phyloP scores from a whole-genome alignment of 2,329 filamentous ascomycete species.

The Lasiodiplodia sp. region DNA sequence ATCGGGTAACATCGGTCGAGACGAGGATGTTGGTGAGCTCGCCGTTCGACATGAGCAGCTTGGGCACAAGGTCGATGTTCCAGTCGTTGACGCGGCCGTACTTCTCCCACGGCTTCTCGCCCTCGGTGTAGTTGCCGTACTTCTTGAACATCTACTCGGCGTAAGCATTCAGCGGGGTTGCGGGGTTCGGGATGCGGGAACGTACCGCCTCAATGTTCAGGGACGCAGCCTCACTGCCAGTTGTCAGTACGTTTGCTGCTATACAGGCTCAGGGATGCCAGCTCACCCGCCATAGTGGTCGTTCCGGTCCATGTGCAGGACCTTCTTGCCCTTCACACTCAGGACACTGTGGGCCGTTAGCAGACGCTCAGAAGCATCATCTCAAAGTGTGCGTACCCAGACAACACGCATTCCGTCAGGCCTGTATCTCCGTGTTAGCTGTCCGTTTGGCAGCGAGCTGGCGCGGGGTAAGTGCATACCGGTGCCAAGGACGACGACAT shows the following conservation, averaged over 20 bases:
- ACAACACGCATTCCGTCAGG: slow-evolving; percentile 98
- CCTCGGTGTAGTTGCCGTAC: slow-evolving; percentile 80
- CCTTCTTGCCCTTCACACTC: slow-evolving; percentile 98
- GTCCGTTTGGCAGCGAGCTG: slow-evolving; percentile 38
- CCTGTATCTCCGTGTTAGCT: slow-evolving; percentile 62
- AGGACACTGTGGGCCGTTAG: slow-evolving; percentile 69
- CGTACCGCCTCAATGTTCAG: slow-evolving; percentile 88
- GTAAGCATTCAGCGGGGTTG: slow-evolving; percentile 41
- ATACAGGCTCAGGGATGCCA: slow-evolving; percentile 28
- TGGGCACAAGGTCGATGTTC: slow-evolving; percentile 99
- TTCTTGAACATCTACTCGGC: slow-evolving; percentile 85
- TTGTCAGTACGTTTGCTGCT: slow-evolving; percentile 35
- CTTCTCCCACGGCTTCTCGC: slow-evolving; percentile 96
- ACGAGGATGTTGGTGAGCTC: slow-evolving; percentile 98
- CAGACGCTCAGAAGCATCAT: not conserved
- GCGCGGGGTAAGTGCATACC: slow-evolving; percentile 65
- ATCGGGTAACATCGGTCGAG: slow-evolving; percentile 76
- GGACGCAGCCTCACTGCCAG: slow-evolving; percentile 83
- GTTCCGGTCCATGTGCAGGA: slow-evolving; percentile 98
- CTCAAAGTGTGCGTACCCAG: slow-evolving; percentile 69
- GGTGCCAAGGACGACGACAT: slow-evolving; percentile 97
- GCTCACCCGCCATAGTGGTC: slow-evolving; percentile 96
- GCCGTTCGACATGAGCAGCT: slow-evolving; percentile 98
- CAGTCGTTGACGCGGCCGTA: slow-evolving; percentile 97
- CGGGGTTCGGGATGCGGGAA: slow-evolving; percentile 50